A percentile compares a stretch with the other conserved stretches of the same genome.
phyloP scores from a whole-genome alignment of 257 asterid species.

The Salvia hispanica region DNA sequence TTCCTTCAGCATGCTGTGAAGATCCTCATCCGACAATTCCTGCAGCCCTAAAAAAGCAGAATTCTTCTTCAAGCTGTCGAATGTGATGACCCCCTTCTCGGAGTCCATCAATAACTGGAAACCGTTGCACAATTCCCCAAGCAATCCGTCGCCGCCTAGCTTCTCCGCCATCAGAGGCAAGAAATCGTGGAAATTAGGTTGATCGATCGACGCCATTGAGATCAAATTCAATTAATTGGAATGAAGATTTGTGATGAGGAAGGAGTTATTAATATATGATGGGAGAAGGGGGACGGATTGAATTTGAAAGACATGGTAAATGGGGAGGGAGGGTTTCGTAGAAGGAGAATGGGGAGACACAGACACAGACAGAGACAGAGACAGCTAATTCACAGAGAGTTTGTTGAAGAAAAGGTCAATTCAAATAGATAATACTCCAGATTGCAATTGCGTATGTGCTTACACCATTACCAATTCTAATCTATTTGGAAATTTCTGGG shows the following conservation, averaged over 20 bases:
- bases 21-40: constrained; percentile 46
- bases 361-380: constrained; percentile 23
- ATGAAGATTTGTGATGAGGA: not conserved
- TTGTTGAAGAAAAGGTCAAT: constrained; percentile 25
- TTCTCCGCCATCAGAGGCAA: constrained; percentile 59
- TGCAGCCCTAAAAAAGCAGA: constrained; percentile 44
- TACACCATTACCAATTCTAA: not conserved
- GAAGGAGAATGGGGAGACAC: constrained; percentile 28
- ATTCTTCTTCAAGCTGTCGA: constrained; percentile 47
- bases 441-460: constrained; percentile 31
- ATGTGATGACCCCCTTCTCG: constrained; percentile 52
- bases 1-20: constrained; percentile 40
- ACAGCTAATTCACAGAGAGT: constrained; percentile 36
- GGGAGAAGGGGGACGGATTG: not conserved
- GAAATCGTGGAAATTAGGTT: constrained; percentile 48
- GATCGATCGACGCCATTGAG: constrained; percentile 38
- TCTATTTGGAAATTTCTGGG: no score
- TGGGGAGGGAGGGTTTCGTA: constrained; percentile 24
- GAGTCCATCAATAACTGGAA: constrained; percentile 48
- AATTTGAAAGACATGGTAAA: no score
- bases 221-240: not conserved
- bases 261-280: constrained; percentile 32
- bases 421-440: not conserved
- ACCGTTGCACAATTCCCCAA: constrained; percentile 53
- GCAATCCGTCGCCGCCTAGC: constrained; percentile 56